Percentiles rank a stretch among this genome's conserved stretches.
Conservation (phyloP, 1,139 yeast genomes). For the Blastobotrys petasosporus region DNA sequence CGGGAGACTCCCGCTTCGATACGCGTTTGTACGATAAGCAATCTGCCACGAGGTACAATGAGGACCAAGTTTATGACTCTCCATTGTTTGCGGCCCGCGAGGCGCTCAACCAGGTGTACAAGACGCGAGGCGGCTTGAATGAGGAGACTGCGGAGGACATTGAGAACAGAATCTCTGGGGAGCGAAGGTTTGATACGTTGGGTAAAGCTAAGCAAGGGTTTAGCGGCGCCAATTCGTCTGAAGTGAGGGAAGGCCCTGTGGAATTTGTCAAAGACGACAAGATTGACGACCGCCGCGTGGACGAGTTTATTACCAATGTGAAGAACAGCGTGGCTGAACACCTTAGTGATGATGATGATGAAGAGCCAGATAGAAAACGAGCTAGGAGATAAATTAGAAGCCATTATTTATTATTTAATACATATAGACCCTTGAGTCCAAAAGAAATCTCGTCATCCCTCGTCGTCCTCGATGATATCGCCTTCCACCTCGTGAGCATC, state of each 20-base stretch:
- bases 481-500: conserved; percentile 3
- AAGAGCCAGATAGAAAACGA: neutral
- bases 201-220: conserved; percentile 27
- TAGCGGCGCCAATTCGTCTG: conserved; percentile 22
- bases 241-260: conserved; percentile 42
- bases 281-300: conserved; percentile 21
- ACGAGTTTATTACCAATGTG: conserved; percentile 26
- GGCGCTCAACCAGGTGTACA: conserved; percentile 46
- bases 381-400: neutral
- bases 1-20: conserved; percentile 46
- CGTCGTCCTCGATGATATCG: neutral
- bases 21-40: conserved; percentile 45
- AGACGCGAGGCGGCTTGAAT: conserved; percentile 32
- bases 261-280: conserved; percentile 44
- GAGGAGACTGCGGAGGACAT: conserved; percentile 31
- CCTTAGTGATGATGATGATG: neutral
- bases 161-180: conserved; percentile 30
- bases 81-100: conserved; percentile 51
- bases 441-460: no score
- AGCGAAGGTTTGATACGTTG: conserved; percentile 35
- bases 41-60: conserved; percentile 35
- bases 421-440: no score
- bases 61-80: conserved; percentile 49
- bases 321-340: conserved; percentile 13
- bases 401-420: no score